A percentile compares a stretch with the other conserved stretches of the same genome.
Conservation (phyloP, 2,329 filamentous ascomycete species). For the Colletotrichum kahawae region DNA sequence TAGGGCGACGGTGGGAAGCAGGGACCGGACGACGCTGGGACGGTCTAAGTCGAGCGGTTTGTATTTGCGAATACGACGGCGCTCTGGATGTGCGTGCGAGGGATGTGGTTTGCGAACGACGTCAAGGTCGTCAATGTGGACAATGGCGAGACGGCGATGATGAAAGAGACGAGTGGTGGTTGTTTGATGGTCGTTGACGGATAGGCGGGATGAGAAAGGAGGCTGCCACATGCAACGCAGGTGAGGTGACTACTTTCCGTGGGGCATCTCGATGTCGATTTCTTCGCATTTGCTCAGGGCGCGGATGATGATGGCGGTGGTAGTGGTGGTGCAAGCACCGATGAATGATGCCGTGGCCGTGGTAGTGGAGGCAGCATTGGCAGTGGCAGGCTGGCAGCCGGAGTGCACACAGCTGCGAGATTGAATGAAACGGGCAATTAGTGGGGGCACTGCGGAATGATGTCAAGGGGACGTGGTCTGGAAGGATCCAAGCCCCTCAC, state of each 20-base stretch:
- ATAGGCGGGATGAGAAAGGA: background rate
- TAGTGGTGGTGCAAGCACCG: too few species aligned
- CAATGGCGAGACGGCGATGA: background rate
- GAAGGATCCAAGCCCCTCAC: background rate
- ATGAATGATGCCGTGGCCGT: background rate
- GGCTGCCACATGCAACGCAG: background rate
- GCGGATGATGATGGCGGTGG: background rate
- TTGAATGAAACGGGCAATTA: conserved; percentile 13
- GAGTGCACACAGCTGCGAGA: background rate
- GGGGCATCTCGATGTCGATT: conserved; percentile 12
- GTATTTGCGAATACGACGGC: background rate
- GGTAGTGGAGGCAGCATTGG: background rate
- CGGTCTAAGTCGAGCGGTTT: background rate
- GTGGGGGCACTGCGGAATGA: background rate
- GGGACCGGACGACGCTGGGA: background rate
- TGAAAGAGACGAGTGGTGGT: background rate
- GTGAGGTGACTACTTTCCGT: background rate
- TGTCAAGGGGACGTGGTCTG: conserved; percentile 6
- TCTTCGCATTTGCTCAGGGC: background rate
- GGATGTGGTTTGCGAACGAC: background rate
- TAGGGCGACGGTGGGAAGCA: background rate
- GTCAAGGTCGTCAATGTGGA: background rate
- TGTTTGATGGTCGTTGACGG: background rate
- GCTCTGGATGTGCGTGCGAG: background rate
- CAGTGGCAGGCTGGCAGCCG: background rate